Percentiles rank a stretch among this genome's conserved stretches.
These are phyloP conservation scores for Verticillium dahliae DNA, from an alignment of 2,329 filamentous ascomycete genomes.

Conservation along the genomic window DNA sequence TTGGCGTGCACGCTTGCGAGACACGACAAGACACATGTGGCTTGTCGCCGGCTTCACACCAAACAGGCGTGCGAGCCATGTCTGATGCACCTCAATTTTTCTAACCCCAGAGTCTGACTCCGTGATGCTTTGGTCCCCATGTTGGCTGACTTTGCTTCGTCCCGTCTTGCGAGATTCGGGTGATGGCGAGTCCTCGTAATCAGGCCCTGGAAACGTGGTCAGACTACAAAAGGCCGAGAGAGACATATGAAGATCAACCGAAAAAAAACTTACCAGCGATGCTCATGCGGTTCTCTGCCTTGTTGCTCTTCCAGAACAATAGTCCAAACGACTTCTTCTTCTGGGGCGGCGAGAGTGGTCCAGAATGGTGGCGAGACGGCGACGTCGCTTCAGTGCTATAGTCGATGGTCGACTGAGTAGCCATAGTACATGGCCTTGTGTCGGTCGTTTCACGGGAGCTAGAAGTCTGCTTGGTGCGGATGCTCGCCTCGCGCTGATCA, in stretches of 20 bases:
- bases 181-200: constrained; percentile 21
- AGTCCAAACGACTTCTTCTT: constrained; percentile 49
- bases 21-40: constrained; percentile 68
- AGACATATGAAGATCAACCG: constrained; percentile 8
- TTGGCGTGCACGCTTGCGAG: constrained; percentile 62
- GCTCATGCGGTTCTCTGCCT: constrained; percentile 35
- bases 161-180: constrained; percentile 16
- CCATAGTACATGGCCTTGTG: constrained; percentile 9
- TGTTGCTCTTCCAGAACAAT: constrained; percentile 48
- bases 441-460: constrained; percentile 1
- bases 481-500: constrained; percentile 11
- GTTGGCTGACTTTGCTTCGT: constrained; percentile 10
- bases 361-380: not conserved
- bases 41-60: constrained; percentile 77
- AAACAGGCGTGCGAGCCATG: constrained; percentile 85
- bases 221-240: not conserved
- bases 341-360: constrained; percentile 12
- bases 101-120: constrained; percentile 33
- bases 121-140: constrained; percentile 19
- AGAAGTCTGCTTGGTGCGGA: constrained; percentile 3
- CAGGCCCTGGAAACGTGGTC: constrained; percentile 17
- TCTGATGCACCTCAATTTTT: constrained; percentile 64
- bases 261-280: constrained; percentile 30
- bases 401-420: constrained; percentile 5
- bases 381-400: not conserved